Evolutionary conservation across 768 basidiomycete species (phyloP).

Genomic region (Psilocybe sp.): DNA sequence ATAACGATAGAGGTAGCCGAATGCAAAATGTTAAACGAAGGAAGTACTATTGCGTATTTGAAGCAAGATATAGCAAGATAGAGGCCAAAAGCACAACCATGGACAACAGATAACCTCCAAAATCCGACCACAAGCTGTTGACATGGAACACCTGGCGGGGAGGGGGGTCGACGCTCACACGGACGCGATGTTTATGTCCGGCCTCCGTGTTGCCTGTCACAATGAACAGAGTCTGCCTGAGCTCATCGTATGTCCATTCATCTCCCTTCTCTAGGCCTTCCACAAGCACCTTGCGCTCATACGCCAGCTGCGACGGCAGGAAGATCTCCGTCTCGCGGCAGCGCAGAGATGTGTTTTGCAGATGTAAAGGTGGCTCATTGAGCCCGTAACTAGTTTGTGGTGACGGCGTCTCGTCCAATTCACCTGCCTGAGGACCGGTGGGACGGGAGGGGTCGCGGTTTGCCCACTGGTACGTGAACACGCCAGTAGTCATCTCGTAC

Average conservation of each 20-base stretch:
- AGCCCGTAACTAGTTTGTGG: neutral
- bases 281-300: constrained; percentile 55
- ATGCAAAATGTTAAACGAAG: no score
- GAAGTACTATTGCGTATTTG: no score
- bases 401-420: constrained; percentile 3
- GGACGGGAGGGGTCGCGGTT: constrained; percentile 23
- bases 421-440: neutral
- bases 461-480: constrained; percentile 65
- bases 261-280: constrained; percentile 52
- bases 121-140: constrained; percentile 69
- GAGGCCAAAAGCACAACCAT: constrained; percentile 18
- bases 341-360: constrained; percentile 21
- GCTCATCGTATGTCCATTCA: constrained; percentile 55
- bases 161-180: constrained; percentile 55
- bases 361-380: constrained; percentile 32
- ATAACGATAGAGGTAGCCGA: no score
- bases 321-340: constrained; percentile 84
- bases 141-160: constrained; percentile 47
- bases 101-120: constrained; percentile 24
- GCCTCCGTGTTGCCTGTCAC: constrained; percentile 42
- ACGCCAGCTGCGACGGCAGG: constrained; percentile 61
- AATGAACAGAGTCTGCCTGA: constrained; percentile 74
- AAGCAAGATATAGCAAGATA: neutral
- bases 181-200: constrained; percentile 46
- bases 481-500: constrained; percentile 77